Evolutionary conservation across 805 yeast genomes (phyloP), one percentile per base, ranked within the genome.

Genomic region (Lipomyces chichibuensis): DNA sequence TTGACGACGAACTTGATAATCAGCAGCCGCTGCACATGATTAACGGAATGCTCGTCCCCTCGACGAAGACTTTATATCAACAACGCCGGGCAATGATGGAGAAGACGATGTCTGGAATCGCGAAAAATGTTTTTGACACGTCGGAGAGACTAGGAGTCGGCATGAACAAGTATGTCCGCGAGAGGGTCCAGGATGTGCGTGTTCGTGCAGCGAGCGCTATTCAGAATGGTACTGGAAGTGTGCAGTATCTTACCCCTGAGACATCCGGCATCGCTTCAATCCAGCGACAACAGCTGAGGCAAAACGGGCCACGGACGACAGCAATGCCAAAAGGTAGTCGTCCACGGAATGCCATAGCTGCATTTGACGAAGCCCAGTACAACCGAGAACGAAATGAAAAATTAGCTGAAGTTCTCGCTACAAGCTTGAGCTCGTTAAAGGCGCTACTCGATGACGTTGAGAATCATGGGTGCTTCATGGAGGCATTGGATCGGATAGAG

Each of bases 141-240:
- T 65, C 70, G 11, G 71, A 68, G 64, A 43, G 60, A 33, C 63
- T 70, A 70, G 55, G 68, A 17, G 71, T 54, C 17, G 71, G 61
- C 51, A 57, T 67, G 43, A 68, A 68, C 58, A 68, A 63, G 53
- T 68, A 32, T 33, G 71, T 68, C 29, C 60, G 67, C 27, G 64
- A 66, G 37, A 63, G 49, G 27, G 71, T 68, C 1, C 65, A 68
- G 49, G 71, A 68, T 46, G 71, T 60, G 13, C 60, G 62, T 1
- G 60, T 57, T 5, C 62, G 69, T 27, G 65, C 69, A 8, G 63
- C 57, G 14, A 56, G 23, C 13, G 69, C 63, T 27, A 53, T 61
- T 20, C 65, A 65, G 58, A 62, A 49, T n/a, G 63, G 63, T 13
- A 25, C 33, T 8, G 64, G 66, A 17, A 64, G 55, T 11, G 49